phyloP scores from a whole-genome alignment of 306 rosid species.

The Datisca glomerata region DNA sequence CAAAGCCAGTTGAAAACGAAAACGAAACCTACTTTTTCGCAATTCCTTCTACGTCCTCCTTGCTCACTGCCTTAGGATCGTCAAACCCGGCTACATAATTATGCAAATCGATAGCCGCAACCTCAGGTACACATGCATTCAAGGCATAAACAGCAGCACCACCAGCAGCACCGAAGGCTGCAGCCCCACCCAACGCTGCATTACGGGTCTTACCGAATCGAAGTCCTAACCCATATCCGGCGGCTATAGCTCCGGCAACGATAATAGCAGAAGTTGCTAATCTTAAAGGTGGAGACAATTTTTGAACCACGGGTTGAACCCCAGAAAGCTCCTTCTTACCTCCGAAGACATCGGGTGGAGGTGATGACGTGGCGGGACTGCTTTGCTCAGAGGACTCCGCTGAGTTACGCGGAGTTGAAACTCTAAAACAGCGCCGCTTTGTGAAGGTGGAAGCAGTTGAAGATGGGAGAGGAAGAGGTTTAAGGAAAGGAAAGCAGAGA shows the following conservation, averaged over 20 bases:
- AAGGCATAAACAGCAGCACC: constrained; percentile 66
- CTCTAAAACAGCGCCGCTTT: constrained; percentile 56
- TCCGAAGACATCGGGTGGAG: constrained; percentile 25
- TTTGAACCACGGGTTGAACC: constrained; percentile 53
- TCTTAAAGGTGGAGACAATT: constrained; percentile 52
- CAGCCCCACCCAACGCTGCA: constrained; percentile 74
- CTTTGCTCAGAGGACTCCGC: constrained; percentile 18
- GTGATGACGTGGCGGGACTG: constrained; percentile 11
- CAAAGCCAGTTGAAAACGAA: background rate
- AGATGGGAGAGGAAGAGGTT: constrained; percentile 26
- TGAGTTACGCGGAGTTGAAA: constrained; percentile 46
- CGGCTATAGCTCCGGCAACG: constrained; percentile 68
- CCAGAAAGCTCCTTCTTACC: constrained; percentile 61
- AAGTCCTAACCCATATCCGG: constrained; percentile 75
- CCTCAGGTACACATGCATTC: constrained; percentile 68
- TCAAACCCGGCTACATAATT: constrained; percentile 63
- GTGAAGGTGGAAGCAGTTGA: constrained; percentile 8
- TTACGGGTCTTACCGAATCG: constrained; percentile 41
- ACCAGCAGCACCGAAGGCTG: constrained; percentile 64
- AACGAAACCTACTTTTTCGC: constrained; percentile 51
- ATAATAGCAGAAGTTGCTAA: constrained; percentile 62
- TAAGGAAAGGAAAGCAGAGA: constrained; percentile 29
- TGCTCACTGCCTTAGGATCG: constrained; percentile 55
- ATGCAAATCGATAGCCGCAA: constrained; percentile 73
- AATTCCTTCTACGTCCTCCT: constrained; percentile 73